Base-by-base conservation (phyloP, 78 protist species). In the Capsaspora owczarzaki region DNA sequence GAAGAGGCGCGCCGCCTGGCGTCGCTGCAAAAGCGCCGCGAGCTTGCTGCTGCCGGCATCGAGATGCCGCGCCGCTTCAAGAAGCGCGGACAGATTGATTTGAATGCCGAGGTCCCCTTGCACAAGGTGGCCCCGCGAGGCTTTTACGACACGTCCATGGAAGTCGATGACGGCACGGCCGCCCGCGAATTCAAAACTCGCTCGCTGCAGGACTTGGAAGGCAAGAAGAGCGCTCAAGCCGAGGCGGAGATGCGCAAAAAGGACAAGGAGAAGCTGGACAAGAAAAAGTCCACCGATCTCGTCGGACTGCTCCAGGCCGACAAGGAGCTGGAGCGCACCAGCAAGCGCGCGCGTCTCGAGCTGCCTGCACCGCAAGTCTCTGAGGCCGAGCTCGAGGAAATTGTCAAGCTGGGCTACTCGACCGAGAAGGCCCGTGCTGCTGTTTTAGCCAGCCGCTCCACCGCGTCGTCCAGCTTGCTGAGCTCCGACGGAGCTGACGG, bases 1-100 rank as follows among this genome's bases (percentile, higher is more conserved):
- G 98, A 94, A 35, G 99, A 97, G 80, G 99, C 99, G 1, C 76
- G 97, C 31, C 83, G 99, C 37, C 86, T 95, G 27, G 95, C 99
- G 4, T 25, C 76, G 46, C 88, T 97, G 69, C 99, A 98, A 81
- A 96, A 96, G 87, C 82, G 95, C 38, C 84, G 99, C 46, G 98
- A 96, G 66, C 71, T 97, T 40, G 82, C 85, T 74, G 97, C 99
- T 0, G 97, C 97, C 2, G 98, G 99, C 60, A 86, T 93, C 35
- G 79, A 76, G 84, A 66, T 70, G 68, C 22, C 3, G 66, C 16
- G 60, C 80, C 42, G 47, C 37, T 29, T 3, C 56, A 23, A 29
- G 49, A 27, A 38, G 23, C 33, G 70, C 40, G 5, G 33, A 3
- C 20, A 6, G 27, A n/a, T 80, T 31, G 83, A 80, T 42, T 69